Conservation (phyloP, 139 green algal species). For the Coelastrella sp. region DNA sequence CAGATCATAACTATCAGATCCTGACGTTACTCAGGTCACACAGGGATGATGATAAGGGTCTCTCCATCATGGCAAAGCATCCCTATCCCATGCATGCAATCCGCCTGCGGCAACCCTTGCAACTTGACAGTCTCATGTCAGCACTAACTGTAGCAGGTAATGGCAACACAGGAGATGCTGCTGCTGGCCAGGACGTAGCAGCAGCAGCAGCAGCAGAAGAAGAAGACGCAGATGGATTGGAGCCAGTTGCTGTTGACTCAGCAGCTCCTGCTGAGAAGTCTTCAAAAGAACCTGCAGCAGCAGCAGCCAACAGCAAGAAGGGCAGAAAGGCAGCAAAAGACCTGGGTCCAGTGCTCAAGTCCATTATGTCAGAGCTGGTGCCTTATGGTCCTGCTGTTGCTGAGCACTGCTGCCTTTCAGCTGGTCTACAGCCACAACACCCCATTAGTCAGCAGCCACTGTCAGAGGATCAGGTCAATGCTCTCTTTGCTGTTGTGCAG, state of each 20-base stretch:
- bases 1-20: slow-evolving; percentile 89
- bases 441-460: background rate
- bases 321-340: background rate
- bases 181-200: background rate
- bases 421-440: slow-evolving; percentile 69
- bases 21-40: slow-evolving; percentile 94
- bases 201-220: slow-evolving; percentile 23
- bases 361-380: slow-evolving; percentile 52
- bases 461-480: slow-evolving; percentile 20
- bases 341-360: slow-evolving; percentile 43
- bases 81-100: slow-evolving; percentile 74
- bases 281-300: background rate
- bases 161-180: background rate
- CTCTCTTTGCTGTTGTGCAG: slow-evolving; percentile 51
- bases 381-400: slow-evolving; percentile 85
- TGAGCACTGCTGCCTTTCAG: slow-evolving; percentile 84
- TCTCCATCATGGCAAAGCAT: slow-evolving; percentile 79
- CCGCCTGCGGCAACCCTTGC: slow-evolving; percentile 50
- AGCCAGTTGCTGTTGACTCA: background rate
- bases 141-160: slow-evolving; percentile 30
- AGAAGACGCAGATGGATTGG: background rate
- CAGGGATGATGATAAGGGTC: slow-evolving; percentile 88
- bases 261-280: background rate
- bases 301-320: slow-evolving; percentile 20
- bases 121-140: background rate